A percentile compares a stretch with the other conserved stretches of the same genome.
These are phyloP conservation scores for Bipolaris zeicola DNA, from an alignment of 2,329 filamentous ascomycete genomes.

Conservation along the genomic window DNA sequence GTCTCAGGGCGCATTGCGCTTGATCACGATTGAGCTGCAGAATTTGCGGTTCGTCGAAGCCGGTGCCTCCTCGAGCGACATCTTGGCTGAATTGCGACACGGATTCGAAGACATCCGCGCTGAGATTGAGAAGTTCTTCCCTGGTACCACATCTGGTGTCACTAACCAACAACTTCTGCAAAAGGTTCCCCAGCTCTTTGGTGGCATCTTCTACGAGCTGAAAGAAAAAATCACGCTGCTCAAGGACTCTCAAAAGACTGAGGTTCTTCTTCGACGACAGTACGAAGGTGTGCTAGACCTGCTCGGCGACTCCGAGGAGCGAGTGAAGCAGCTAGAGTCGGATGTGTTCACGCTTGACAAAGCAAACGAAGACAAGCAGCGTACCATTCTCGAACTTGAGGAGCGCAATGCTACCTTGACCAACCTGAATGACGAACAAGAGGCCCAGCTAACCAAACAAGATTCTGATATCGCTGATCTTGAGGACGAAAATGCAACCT, in stretches of 20 bases:
- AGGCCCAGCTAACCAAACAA: conserved; percentile 40
- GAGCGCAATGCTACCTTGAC: conserved; percentile 34
- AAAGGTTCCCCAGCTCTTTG: conserved; percentile 45
- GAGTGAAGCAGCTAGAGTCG: conserved; percentile 45
- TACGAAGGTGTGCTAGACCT: conserved; percentile 37
- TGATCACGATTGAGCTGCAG: conserved; percentile 52
- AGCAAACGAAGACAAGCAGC: conserved; percentile 46
- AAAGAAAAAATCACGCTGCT: conserved; percentile 37
- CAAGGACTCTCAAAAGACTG: conserved; percentile 44
- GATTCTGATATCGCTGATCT: conserved; percentile 37
- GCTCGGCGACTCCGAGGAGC: conserved; percentile 41
- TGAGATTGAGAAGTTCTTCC: conserved; percentile 50
- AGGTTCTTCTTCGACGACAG: conserved; percentile 47
- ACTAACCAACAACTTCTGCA: conserved; percentile 49
- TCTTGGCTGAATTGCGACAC: conserved; percentile 50
- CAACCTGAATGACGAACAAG: conserved; percentile 41
- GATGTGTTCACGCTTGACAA: conserved; percentile 46
- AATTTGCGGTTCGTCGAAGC: conserved; percentile 50
- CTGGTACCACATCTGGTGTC: conserved; percentile 44
- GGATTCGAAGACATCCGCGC: conserved; percentile 50
- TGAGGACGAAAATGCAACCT: conserved; percentile 28
- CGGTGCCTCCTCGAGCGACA: conserved; percentile 38
- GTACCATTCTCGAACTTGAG: conserved; percentile 47
- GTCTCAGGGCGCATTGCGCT: conserved; percentile 48
- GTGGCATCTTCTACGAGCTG: conserved; percentile 45